A percentile compares a stretch with the other conserved stretches of the same genome.
These are phyloP conservation scores for Colletotrichum sp. DNA, from an alignment of 2,329 filamentous ascomycete genomes.

Conservation along the genomic window DNA sequence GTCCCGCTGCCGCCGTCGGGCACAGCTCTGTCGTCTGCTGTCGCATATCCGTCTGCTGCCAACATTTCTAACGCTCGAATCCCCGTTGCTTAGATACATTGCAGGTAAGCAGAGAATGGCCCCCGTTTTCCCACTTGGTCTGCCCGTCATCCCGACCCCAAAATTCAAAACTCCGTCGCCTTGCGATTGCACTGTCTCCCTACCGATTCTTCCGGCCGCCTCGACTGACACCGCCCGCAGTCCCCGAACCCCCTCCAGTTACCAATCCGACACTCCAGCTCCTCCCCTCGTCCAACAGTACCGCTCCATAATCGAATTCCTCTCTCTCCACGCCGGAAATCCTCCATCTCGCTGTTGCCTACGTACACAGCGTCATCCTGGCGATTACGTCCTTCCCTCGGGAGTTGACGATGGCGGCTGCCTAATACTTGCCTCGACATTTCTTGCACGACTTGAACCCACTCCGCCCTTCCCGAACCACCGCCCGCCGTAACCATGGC, in stretches of 20 bases:
- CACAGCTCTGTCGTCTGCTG: neutral
- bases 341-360: neutral
- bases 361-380: neutral
- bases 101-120: neutral
- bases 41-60: neutral
- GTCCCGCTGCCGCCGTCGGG: neutral
- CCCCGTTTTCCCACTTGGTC: neutral
- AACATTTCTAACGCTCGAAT: neutral
- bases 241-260: conserved; percentile 5
- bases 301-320: neutral
- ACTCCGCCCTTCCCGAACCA: neutral
- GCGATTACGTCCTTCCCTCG: neutral
- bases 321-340: neutral
- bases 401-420: conserved; percentile 16
- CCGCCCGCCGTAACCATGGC: conserved; percentile 29
- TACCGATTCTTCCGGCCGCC: conserved; percentile 15
- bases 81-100: neutral
- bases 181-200: neutral
- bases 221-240: conserved; percentile 12
- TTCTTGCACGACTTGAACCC: neutral
- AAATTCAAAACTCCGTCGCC: neutral
- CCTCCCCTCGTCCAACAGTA: neutral
- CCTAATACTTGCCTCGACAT: conserved; percentile 7
- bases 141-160: neutral
- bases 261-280: neutral